Base-by-base conservation (phyloP, 2,329 filamentous ascomycete species). In the Fonsecaea erecta region DNA sequence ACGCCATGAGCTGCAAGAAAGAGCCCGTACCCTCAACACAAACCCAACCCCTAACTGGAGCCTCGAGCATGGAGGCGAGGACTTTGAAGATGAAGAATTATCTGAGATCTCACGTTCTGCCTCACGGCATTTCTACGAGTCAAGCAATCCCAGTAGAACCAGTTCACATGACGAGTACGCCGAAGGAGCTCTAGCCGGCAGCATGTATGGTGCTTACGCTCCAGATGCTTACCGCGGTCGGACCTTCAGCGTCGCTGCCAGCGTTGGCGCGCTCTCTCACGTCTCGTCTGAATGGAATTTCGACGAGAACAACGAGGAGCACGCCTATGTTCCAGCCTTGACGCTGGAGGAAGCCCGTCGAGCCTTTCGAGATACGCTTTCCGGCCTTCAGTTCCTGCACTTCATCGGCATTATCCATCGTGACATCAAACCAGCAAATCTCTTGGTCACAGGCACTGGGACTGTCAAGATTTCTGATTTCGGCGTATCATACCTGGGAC, bases 331-430 rank as follows among this genome's bases (percentile, higher is more conserved):
- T 16, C 95, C 95, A 16, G 93, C 93, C 78, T 91, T 99, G 79
- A 96, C 94, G 0, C 84, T 97, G 37, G 86, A 90, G 28, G 88
- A 94, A 75, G 90, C 93, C 14, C 88, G 93, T 32, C 88, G 87
- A 40, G 90, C 92, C 0, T 98, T 99, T 77, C 86, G 94, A 69
- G 95, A 99, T 76, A 97, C 94, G 0, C 89, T 99, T 1, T 83
- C 98, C 40, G 95, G 95, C 3, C 80, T 99, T 21, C 93, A 99
- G 75, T 99, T 98, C 75, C 84, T 99, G 35, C 91, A 95, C 75
- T 94, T 92, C 71, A 93, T 98, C 76, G 91, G 95, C 74, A 99
- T 99, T 77, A 98, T 99, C 92, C 95, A 99, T 77, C 88, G 95
- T 77, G 95, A 99, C 77, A 96, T 99, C 81, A 99, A 99, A 75